Conservation (phyloP, 2,329 filamentous ascomycete genomes). For the Emergomyces orientalis region DNA sequence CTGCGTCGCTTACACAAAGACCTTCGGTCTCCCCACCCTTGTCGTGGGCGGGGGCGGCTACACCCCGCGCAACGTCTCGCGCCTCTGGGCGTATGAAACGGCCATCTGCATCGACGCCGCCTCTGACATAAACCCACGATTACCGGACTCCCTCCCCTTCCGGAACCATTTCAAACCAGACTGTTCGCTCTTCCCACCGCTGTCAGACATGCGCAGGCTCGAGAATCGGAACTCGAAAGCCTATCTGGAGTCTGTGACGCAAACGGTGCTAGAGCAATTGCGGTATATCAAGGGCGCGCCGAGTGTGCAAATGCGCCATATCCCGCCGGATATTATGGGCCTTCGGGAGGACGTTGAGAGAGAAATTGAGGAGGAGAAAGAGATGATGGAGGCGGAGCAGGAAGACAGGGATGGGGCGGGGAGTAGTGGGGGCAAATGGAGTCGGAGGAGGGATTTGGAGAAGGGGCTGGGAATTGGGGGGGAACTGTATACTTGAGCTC, state of each 20-base stretch:
- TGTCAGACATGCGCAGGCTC: conserved; percentile 59
- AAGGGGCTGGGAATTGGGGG: conserved; percentile 23
- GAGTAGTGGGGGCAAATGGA: conserved; percentile 10
- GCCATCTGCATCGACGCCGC: conserved; percentile 73
- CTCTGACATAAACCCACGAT: conserved; percentile 58
- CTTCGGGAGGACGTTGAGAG: conserved; percentile 41
- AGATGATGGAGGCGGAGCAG: conserved; percentile 29
- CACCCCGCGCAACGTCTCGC: conserved; percentile 89
- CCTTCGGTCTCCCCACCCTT: conserved; percentile 67
- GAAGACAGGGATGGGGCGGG: conserved; percentile 31
- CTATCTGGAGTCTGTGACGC: conserved; percentile 64
- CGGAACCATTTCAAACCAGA: conserved; percentile 81
- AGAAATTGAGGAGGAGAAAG: conserved; percentile 38
- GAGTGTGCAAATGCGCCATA: conserved; percentile 72
- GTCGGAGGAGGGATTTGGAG: conserved; percentile 30
- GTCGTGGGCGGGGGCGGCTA: conserved; percentile 93
- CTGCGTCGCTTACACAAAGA: conserved; percentile 84
- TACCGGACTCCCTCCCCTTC: conserved; percentile 75
- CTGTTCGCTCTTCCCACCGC: conserved; percentile 75
- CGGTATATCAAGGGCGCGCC: conserved; percentile 76
- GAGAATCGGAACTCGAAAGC: conserved; percentile 73
- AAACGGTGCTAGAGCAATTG: conserved; percentile 74
- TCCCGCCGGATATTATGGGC: conserved; percentile 65
- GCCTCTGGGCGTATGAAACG: conserved; percentile 95
- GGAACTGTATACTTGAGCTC: conserved; percentile 28